Evolutionary conservation across 805 yeast species (phyloP).

Genomic region (Jamesozyma spencerorum): DNA sequence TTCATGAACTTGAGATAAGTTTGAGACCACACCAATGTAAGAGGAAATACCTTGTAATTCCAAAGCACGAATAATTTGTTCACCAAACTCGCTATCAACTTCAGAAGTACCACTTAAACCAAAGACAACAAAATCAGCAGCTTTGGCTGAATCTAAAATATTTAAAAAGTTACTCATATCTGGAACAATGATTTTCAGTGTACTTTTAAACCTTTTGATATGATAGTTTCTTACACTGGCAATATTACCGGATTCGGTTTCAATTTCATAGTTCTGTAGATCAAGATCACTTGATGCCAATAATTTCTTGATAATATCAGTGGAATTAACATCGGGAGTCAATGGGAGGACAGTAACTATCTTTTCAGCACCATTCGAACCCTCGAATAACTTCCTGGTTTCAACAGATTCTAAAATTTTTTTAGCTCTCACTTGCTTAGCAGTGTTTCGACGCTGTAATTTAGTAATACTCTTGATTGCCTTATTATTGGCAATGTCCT

Average conservation of each 20-base stretch:
- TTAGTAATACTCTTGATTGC: conserved; percentile 32
- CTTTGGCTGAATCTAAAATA: conserved; percentile 76
- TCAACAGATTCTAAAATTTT: conserved; percentile 56
- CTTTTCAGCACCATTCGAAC: conserved; percentile 71
- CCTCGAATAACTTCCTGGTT: conserved; percentile 67
- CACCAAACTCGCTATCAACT: conserved; percentile 73
- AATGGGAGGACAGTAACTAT: conserved; percentile 74
- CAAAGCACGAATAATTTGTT: conserved; percentile 78
- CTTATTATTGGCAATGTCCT: conserved; percentile 35
- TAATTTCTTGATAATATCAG: conserved; percentile 45
- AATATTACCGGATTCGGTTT: conserved; percentile 12
- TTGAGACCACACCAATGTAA: conserved; percentile 69
- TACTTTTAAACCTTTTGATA: conserved; percentile 63
- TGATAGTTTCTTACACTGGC: conserved; percentile 46
- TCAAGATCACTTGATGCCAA: conserved; percentile 33
- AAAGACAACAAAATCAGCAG: conserved; percentile 82
- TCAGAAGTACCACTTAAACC: conserved; percentile 84
- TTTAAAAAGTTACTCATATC: conserved; percentile 55
- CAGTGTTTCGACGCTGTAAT: conserved; percentile 64
- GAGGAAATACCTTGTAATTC: conserved; percentile 89
- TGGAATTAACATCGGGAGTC: conserved; percentile 56
- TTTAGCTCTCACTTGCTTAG: conserved; percentile 65
- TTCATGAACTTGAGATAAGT: conserved; percentile 55
- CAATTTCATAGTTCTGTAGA: conserved; percentile 29
- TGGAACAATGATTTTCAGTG: conserved; percentile 63